Percentiles rank a stretch among this genome's conserved stretches.
phyloP scores from a whole-genome alignment of 2,329 filamentous ascomycete species.

The Harringtonia lauricola region DNA sequence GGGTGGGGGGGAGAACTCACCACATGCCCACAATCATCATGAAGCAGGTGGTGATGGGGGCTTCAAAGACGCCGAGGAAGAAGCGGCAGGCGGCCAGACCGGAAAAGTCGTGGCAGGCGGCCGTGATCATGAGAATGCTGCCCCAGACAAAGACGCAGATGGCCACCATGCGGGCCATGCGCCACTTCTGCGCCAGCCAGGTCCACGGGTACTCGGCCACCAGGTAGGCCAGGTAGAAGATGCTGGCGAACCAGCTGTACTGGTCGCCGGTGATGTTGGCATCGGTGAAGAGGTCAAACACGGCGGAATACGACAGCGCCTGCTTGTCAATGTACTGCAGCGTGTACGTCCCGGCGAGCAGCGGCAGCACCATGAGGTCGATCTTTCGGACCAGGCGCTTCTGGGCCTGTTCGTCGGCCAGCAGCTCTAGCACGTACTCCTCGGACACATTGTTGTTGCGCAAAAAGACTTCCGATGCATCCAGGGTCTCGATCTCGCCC shows the following conservation, averaged over 20 bases:
- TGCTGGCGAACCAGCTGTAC: constrained; percentile 29
- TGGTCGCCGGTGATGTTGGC: constrained; percentile 48
- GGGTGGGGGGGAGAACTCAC: too few relatives aligned
- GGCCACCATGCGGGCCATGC: constrained; percentile 34
- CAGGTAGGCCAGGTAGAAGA: constrained; percentile 40
- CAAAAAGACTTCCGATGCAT: too few relatives aligned
- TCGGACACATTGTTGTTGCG: too few relatives aligned
- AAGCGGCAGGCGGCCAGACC: constrained; percentile 45
- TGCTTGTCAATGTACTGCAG: constrained; percentile 36
- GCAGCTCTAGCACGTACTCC: too few relatives aligned
- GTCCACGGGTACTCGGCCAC: constrained; percentile 31
- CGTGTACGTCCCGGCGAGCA: background rate
- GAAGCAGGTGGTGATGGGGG: constrained; percentile 44
- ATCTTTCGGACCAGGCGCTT: too few relatives aligned
- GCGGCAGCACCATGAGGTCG: background rate
- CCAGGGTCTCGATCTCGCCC: too few relatives aligned
- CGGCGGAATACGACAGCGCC: constrained; percentile 60
- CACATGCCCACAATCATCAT: constrained; percentile 46
- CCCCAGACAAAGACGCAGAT: constrained; percentile 28
- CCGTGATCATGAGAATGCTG: constrained; percentile 31
- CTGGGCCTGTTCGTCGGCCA: too few relatives aligned
- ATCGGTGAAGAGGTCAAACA: constrained; percentile 54
- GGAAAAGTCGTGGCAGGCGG: constrained; percentile 40
- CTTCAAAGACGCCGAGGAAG: constrained; percentile 44
- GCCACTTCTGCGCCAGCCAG: constrained; percentile 33